Evolutionary conservation across 352 stramenopile species (phyloP).

Genomic region (Phytophthora constricta): DNA sequence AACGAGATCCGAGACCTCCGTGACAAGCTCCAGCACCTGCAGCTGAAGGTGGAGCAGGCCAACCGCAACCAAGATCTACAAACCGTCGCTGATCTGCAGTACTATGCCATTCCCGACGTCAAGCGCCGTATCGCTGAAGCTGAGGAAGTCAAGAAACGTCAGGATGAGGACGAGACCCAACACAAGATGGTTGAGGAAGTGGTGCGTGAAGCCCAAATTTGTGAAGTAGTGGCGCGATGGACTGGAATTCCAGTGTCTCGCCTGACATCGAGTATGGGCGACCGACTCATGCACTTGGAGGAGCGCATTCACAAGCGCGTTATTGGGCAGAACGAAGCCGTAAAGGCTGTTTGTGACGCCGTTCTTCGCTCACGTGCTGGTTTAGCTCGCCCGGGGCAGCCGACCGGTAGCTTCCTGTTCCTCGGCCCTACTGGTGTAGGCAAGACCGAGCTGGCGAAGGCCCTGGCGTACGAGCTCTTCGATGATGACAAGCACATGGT

Average conservation of each 20-base stretch:
- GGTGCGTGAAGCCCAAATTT: slow-evolving; percentile 90
- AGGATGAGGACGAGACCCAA: slow-evolving; percentile 62
- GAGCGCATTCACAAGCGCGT: slow-evolving; percentile 91
- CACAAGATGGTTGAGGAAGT: slow-evolving; percentile 87
- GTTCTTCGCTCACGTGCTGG: slow-evolving; percentile 94
- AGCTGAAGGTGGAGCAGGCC: slow-evolving; percentile 94
- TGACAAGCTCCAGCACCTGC: slow-evolving; percentile 93
- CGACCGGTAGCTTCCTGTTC: slow-evolving; percentile 97
- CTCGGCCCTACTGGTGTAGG: slow-evolving; percentile 95
- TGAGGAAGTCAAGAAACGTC: slow-evolving; percentile 71
- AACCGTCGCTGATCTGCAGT: slow-evolving; percentile 96
- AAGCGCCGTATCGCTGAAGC: slow-evolving; percentile 87
- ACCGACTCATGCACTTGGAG: slow-evolving; percentile 85
- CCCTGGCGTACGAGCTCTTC: slow-evolving; percentile 94
- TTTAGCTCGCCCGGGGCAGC: slow-evolving; percentile 84
- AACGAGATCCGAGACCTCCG: slow-evolving; percentile 94
- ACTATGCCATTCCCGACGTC: slow-evolving; percentile 94
- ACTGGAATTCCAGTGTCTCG: slow-evolving; percentile 91
- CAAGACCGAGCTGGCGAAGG: slow-evolving; percentile 96
- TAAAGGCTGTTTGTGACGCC: slow-evolving; percentile 91
- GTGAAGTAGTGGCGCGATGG: slow-evolving; percentile 89
- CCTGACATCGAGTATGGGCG: slow-evolving; percentile 77
- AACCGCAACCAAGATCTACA: slow-evolving; percentile 96
- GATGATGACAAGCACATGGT: slow-evolving; percentile 96
- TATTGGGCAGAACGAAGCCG: slow-evolving; percentile 94